phyloP scores from a whole-genome alignment of 352 stramenopile genomes.

The Phytophthora niederhauseri region DNA sequence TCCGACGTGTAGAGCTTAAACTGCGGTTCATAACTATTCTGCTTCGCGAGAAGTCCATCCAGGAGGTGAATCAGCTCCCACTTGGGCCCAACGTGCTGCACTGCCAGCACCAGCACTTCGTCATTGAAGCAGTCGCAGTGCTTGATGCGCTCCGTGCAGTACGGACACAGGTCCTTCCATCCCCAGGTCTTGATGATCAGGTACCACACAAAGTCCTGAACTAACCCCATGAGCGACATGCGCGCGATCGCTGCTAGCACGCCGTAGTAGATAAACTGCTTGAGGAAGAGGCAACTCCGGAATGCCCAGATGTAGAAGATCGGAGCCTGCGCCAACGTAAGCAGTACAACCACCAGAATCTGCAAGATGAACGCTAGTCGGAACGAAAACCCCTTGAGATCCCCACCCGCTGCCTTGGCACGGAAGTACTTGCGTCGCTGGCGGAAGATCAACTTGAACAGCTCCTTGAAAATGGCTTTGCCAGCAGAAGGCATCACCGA shows the following conservation, averaged over 20 bases:
- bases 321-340: constrained; percentile 57
- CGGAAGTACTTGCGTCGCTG: constrained; percentile 75
- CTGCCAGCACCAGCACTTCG: constrained; percentile 61
- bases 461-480: constrained; percentile 77
- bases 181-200: constrained; percentile 62
- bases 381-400: constrained; percentile 59
- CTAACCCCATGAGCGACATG: constrained; percentile 60
- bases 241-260: constrained; percentile 54
- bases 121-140: constrained; percentile 82
- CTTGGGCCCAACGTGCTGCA: constrained; percentile 63
- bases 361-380: constrained; percentile 64
- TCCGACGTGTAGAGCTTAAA: constrained; percentile 64
- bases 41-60: constrained; percentile 51
- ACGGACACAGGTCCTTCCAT: constrained; percentile 66
- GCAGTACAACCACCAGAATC: constrained; percentile 52
- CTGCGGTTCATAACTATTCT: constrained; percentile 51
- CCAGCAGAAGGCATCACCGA: constrained; percentile 57
- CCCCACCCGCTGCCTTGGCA: constrained; percentile 44
- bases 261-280: constrained; percentile 70
- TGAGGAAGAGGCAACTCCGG: constrained; percentile 64
- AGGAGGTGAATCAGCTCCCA: constrained; percentile 71
- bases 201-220: constrained; percentile 63
- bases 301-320: constrained; percentile 77
- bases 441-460: constrained; percentile 82
- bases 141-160: constrained; percentile 69